Evolutionary conservation across 768 basidiomycete genomes (phyloP), one percentile per base, ranked within the genome.

Genomic region (Dioszegia crocea): DNA sequence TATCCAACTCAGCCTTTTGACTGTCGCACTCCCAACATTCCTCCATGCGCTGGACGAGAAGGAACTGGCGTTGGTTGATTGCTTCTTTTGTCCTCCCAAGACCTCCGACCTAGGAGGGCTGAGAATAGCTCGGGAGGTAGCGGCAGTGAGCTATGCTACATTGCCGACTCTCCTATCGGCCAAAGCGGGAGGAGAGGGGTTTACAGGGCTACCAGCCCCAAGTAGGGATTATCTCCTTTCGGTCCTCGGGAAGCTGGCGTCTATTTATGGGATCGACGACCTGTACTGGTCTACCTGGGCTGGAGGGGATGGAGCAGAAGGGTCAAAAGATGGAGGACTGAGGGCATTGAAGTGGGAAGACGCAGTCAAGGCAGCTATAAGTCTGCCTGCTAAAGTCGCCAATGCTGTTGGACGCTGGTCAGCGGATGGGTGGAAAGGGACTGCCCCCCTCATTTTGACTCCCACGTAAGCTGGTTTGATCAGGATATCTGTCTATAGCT

Each of bases 311-410:
- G 38, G 21, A 46, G 19, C 41, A 54, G 5, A 71, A 78, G 48
- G 76, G 41, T 51, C 52, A 51, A 64, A 63, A 38, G 55, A 60
- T 63, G 57, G 46, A 4, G 45, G 46, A 5, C n/a, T 61, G 30
- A 60, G 50, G 27, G 43, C n/a, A 10, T 50, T 73, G 16, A 50
- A 56, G 44, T 96, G 92, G 92, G 87, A 89, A 63, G 87, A 91
- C 64, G 84, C 82, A 63, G 83, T 92, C 23, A 83, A 83, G 30
- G 82, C 83, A 58, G 53, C 86, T 1, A 80, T 85, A 49, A 80
- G 83, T 16, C 76, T 93, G 8, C 91, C 93, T 31, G 79, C 80
- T n/a, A 90, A 85, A 75, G 84, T 88, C 8, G 86, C 88, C 23
- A 96, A 97, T 77, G 82, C 83, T 2, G 73, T 85, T 31, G 82